Conservation (phyloP, 2,329 filamentous ascomycete genomes). For the Colletotrichum sp. region DNA sequence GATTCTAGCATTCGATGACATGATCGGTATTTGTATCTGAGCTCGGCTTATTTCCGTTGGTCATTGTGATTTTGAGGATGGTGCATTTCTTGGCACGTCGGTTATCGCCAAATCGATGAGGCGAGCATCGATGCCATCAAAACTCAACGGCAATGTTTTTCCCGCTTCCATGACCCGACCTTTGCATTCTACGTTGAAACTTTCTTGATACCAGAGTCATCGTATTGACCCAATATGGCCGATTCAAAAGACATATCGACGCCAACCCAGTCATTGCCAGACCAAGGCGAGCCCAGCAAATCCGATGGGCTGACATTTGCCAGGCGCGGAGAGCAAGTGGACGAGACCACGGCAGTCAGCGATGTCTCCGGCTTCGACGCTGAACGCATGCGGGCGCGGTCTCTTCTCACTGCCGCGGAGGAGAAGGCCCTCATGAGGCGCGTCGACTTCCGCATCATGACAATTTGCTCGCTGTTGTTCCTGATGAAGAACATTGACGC, state of each 20-base stretch:
- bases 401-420: constrained; percentile 26
- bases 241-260: neutral
- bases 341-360: constrained; percentile 11
- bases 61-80: neutral
- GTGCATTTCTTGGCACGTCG: neutral
- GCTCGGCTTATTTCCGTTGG: neutral
- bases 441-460: constrained; percentile 29
- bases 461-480: constrained; percentile 41
- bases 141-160: neutral
- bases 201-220: neutral
- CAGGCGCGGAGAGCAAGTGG: constrained; percentile 24
- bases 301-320: constrained; percentile 21
- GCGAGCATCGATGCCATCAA: neutral
- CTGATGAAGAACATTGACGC: constrained; percentile 44
- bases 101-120: neutral
- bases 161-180: neutral
- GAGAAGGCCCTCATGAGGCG: constrained; percentile 28
- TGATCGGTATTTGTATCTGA: neutral
- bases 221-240: neutral
- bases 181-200: neutral
- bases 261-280: neutral
- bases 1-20: neutral
- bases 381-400: constrained; percentile 36
- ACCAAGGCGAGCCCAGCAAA: neutral
- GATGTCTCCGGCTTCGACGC: constrained; percentile 35